Conservation (phyloP, 2,329 filamentous ascomycete species). For the Sphaceloma murrayae region DNA sequence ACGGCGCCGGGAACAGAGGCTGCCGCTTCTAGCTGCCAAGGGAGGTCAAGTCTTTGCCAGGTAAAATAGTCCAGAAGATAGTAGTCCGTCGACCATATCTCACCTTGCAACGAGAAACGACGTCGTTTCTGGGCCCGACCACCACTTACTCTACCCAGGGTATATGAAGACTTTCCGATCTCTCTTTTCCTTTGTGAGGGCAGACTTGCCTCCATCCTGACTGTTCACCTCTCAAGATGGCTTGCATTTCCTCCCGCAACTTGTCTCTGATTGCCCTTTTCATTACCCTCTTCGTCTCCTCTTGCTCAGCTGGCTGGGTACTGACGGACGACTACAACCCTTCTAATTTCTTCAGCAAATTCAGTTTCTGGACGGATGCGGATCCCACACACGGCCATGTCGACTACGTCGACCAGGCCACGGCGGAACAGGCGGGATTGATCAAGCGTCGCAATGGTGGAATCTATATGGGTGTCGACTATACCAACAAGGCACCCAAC, state of each 20-base stretch:
- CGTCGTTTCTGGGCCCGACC: constrained; percentile 9
- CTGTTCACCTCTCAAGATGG: constrained; percentile 16
- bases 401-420: constrained; percentile 31
- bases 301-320: constrained; percentile 22
- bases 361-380: constrained; percentile 30
- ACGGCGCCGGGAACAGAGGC: constrained; percentile 11
- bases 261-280: constrained; percentile 18
- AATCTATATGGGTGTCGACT: constrained; percentile 30
- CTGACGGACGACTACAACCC: constrained; percentile 21
- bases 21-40: constrained; percentile 14
- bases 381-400: constrained; percentile 23
- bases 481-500: constrained; percentile 33
- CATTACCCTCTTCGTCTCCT: constrained; percentile 39
- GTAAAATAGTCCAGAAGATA: constrained; percentile 1
- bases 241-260: constrained; percentile 17
- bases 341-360: constrained; percentile 22
- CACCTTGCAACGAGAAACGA: constrained; percentile 18
- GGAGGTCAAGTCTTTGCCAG: constrained; percentile 7
- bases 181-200: constrained; percentile 5
- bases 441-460: constrained; percentile 21
- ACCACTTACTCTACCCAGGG: neutral
- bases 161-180: constrained; percentile 9
- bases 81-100: constrained; percentile 15
- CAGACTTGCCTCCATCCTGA: constrained; percentile 17
- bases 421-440: constrained; percentile 23